A percentile compares a stretch with the other conserved stretches of the same genome.
These are phyloP conservation scores for Blastomyces emzantsi DNA, from an alignment of 2,329 filamentous ascomycete species.

Conservation along the genomic window DNA sequence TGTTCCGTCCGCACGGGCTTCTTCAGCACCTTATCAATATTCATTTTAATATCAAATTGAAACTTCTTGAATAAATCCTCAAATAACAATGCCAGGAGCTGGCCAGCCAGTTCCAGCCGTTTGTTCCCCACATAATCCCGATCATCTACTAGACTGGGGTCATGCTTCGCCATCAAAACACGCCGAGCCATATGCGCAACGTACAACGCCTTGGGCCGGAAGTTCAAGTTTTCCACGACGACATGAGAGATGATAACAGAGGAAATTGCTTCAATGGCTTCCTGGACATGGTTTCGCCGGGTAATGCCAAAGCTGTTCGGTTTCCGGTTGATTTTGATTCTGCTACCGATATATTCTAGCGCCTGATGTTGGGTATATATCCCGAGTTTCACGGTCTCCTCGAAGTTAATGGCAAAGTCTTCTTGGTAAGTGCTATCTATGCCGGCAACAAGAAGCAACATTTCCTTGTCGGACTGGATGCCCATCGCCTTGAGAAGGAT, in stretches of 20 bases:
- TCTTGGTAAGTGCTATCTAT: slow-evolving; percentile 85
- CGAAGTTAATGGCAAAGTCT: slow-evolving; percentile 90
- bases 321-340: slow-evolving; percentile 77
- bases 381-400: slow-evolving; percentile 73
- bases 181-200: slow-evolving; percentile 96
- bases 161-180: slow-evolving; percentile 86
- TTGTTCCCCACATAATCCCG: slow-evolving; percentile 98
- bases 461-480: slow-evolving; percentile 89
- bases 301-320: slow-evolving; percentile 47
- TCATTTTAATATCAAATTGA: slow-evolving; percentile 77
- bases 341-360: slow-evolving; percentile 77
- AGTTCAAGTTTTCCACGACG: slow-evolving; percentile 81
- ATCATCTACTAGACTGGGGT: slow-evolving; percentile 85
- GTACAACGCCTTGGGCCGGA: slow-evolving; percentile 94
- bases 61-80: slow-evolving; percentile 98
- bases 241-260: slow-evolving; percentile 94
- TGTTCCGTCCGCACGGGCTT: slow-evolving; percentile 83
- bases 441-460: slow-evolving; percentile 81
- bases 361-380: slow-evolving; percentile 94
- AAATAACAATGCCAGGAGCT: slow-evolving; percentile 85
- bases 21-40: slow-evolving; percentile 90
- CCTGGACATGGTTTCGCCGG: slow-evolving; percentile 74
- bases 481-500: slow-evolving; percentile 90
- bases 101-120: slow-evolving; percentile 84
- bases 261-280: slow-evolving; percentile 84